A percentile compares a stretch with the other conserved stretches of the same genome.
These are phyloP conservation scores for Globisporangium yorkense DNA, from an alignment of 352 stramenopile species.

Conservation along the genomic window DNA sequence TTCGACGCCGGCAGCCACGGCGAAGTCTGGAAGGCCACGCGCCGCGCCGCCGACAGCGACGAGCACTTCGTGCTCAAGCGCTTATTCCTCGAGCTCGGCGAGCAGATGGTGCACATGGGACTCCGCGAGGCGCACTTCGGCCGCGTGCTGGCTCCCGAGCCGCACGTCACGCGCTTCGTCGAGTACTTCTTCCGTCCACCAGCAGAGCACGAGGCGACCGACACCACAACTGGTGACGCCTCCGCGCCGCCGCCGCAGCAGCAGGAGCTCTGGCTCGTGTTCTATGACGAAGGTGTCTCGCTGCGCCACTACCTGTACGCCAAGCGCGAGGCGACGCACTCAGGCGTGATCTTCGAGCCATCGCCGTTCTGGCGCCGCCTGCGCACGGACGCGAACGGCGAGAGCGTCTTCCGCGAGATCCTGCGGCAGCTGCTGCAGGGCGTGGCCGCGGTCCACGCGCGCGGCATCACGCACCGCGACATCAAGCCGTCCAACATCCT, in stretches of 20 bases:
- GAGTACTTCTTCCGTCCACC: slow-evolving; percentile 80
- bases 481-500: slow-evolving; percentile 83
- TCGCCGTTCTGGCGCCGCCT: slow-evolving; percentile 80
- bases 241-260: not conserved
- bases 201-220: not conserved
- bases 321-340: slow-evolving; percentile 32
- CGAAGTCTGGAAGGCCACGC: slow-evolving; percentile 71
- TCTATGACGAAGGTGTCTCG: slow-evolving; percentile 86
- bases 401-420: slow-evolving; percentile 86
- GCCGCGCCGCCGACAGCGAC: slow-evolving; percentile 12
- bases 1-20: slow-evolving; percentile 84
- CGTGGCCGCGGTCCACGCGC: slow-evolving; percentile 84
- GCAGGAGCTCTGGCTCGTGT: slow-evolving; percentile 87
- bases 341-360: slow-evolving; percentile 55
- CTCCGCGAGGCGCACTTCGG: slow-evolving; percentile 86
- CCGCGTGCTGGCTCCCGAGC: slow-evolving; percentile 30
- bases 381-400: slow-evolving; percentile 38
- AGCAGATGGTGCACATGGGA: slow-evolving; percentile 66
- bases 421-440: slow-evolving; percentile 92
- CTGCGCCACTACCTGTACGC: slow-evolving; percentile 86
- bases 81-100: slow-evolving; percentile 64
- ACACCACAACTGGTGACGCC: not conserved
- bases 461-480: slow-evolving; percentile 89
- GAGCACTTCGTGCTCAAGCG: slow-evolving; percentile 84
- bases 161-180: slow-evolving; percentile 79